Percentiles rank a stretch among this genome's conserved stretches.
Evolutionary conservation across 1,284 basidiomycete species (phyloP).

Genomic region (Austroboletus niveus): DNA sequence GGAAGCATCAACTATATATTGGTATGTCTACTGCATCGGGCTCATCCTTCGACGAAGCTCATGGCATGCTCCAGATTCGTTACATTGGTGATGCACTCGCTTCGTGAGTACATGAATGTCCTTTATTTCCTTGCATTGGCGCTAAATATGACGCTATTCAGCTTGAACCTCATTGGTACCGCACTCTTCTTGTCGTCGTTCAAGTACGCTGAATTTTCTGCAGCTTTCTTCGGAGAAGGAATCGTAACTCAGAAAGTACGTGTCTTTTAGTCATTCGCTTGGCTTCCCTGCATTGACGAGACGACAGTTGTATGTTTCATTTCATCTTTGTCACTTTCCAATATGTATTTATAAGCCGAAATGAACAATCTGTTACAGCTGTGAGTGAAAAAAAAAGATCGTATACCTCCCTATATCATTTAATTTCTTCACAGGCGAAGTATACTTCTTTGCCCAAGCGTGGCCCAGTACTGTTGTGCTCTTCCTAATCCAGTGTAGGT

Average conservation of each 20-base stretch:
- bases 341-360: neutral
- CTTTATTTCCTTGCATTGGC: neutral
- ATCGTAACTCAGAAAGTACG: conserved; percentile 11
- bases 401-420: neutral
- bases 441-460: conserved; percentile 6
- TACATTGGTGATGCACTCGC: conserved; percentile 21
- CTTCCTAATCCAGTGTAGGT: conserved; percentile 15
- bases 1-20: conserved; percentile 16
- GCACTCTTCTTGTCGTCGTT: too few relatives aligned
- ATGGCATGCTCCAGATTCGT: conserved; percentile 15
- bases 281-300: neutral
- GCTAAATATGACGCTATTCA: conserved; percentile 3
- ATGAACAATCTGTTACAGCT: neutral
- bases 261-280: neutral
- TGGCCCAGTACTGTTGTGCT: conserved; percentile 1
- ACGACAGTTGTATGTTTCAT: conserved; percentile 14
- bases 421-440: conserved; percentile 4
- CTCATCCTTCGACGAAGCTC: neutral
- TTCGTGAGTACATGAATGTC: conserved; percentile 12
- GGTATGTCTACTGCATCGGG: conserved; percentile 2
- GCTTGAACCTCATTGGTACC: conserved; percentile 18
- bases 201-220: neutral
- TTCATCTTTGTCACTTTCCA: neutral
- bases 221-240: conserved; percentile 16
- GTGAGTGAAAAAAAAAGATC: conserved; percentile 3